Conservation (phyloP, 192 early-diverging fungal genomes). For the Neocallimastix lanati region DNA sequence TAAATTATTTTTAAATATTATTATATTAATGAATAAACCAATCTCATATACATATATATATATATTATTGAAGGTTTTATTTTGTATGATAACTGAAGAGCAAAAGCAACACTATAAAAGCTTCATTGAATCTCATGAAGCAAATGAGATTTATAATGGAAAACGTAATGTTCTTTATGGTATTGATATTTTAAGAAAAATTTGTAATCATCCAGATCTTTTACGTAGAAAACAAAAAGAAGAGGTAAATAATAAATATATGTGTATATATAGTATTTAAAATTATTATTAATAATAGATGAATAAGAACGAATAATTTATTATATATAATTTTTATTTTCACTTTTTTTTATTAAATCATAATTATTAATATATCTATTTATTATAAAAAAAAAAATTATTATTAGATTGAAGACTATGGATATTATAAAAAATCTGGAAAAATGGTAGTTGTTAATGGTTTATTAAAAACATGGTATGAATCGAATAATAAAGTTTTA, state of each 20-base stretch:
- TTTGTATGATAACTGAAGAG: background rate
- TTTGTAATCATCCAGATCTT: conserved; percentile 91
- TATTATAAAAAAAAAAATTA: no score
- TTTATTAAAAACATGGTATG: conserved; percentile 71
- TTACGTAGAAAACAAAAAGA: conserved; percentile 14
- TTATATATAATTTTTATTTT: no score
- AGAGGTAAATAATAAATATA: conserved; percentile 8
- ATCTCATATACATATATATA: no score
- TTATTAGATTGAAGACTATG: conserved; percentile 36
- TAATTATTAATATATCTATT: no score
- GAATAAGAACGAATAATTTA: no score
- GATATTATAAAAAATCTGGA: conserved; percentile 44
- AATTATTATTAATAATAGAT: conserved; percentile 1
- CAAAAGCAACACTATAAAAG: conserved; percentile 31
- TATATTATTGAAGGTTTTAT: background rate
- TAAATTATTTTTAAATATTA: no score
- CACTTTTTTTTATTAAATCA: no score
- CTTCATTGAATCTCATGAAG: conserved; percentile 55
- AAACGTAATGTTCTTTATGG: conserved; percentile 68
- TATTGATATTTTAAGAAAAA: conserved; percentile 83
- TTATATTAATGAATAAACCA: background rate
- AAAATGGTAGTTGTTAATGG: conserved; percentile 80
- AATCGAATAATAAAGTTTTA: conserved; percentile 64
- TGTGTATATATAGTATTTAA: background rate
- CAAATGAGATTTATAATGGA: conserved; percentile 57